A percentile compares a stretch with the other conserved stretches of the same genome.
Conservation (phyloP, 1,139 yeast species). For the Debaryomyces sp. region DNA sequence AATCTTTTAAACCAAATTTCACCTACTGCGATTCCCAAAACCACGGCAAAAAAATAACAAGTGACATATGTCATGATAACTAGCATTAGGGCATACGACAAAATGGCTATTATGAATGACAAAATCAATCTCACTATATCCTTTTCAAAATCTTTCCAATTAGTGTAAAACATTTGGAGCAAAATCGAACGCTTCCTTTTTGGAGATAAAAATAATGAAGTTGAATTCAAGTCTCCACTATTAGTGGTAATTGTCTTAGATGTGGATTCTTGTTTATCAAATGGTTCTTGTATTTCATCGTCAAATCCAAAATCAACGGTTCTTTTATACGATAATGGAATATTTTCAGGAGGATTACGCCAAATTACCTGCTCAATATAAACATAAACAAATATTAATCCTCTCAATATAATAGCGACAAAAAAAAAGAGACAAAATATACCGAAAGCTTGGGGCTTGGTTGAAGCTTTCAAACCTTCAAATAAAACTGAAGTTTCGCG, state of each 20-base stretch:
- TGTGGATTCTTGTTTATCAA: neutral
- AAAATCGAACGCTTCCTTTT: neutral
- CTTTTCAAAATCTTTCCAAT: constrained; percentile 3
- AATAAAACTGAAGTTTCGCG: constrained; percentile 1
- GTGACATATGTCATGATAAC: neutral
- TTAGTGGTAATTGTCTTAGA: neutral
- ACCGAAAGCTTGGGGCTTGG: constrained; percentile 3
- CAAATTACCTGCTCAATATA: neutral
- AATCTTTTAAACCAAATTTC: constrained; percentile 2
- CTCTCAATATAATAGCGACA: neutral
- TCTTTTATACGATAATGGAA: neutral
- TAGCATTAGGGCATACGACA: constrained; percentile 1
- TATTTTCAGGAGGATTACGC: neutral
- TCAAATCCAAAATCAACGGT: constrained; percentile 1
- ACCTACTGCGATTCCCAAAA: constrained; percentile 1
- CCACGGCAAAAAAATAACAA: constrained; percentile 1
- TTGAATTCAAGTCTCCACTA: neutral
- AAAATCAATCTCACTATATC: constrained; percentile 1
- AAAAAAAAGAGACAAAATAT: neutral
- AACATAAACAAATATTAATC: neutral
- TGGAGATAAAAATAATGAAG: neutral
- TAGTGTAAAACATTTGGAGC: neutral
- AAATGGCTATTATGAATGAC: constrained; percentile 1
- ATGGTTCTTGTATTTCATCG: neutral
- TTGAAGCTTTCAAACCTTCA: neutral